Evolutionary conservation across 371 early-diverging fungal species (phyloP), one percentile per base, ranked within the genome.

Genomic region (Mortierella sp.): DNA sequence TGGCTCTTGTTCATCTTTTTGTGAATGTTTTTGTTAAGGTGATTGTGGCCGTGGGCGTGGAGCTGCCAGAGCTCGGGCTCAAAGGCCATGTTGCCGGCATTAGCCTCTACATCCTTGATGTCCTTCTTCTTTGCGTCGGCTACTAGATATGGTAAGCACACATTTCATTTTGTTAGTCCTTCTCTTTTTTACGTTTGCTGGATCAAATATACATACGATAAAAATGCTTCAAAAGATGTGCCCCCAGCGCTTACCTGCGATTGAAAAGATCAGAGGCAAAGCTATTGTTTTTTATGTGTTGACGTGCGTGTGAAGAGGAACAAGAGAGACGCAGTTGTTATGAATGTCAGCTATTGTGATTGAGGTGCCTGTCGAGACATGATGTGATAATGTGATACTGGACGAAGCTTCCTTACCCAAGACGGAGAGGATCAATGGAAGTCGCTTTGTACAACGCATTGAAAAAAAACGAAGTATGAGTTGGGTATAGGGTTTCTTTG

Each of bases 371-470:
- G 31, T 31, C 14, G n/a, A 42, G 24, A 71, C 0, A 45, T 55
- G 2, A 50, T 13, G 31, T 11, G 10, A 10, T 11, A 0, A 54
- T 24, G 42, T 16, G 48, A 50, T 42, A 26, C 6, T 4, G 31
- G 28, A 55, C 50, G 42, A 3, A 26, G 2, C 26, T 0, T 45
- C 42, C 78, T 70, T 85, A 82, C 86, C 82, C 24, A 85, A 71
- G 31, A 80, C 86, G 38, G 86, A 85, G 44, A 85, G 82, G 70
- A 85, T 79, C 68, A 85, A 73, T 70, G 86, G 86, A 38, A 85
- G 75, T 72, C 86, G 82, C 78, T 82, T 81, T 77, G 82, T 50
- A 73, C 86, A 85, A 76, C 86, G 86, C 86, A 85, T 85, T 55
- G 78, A 31, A 38, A 48, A 48, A 44, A 54, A 31, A 34, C 5